phyloP scores from a whole-genome alignment of 1,284 basidiomycete genomes.

The Athelia psychrophila region DNA sequence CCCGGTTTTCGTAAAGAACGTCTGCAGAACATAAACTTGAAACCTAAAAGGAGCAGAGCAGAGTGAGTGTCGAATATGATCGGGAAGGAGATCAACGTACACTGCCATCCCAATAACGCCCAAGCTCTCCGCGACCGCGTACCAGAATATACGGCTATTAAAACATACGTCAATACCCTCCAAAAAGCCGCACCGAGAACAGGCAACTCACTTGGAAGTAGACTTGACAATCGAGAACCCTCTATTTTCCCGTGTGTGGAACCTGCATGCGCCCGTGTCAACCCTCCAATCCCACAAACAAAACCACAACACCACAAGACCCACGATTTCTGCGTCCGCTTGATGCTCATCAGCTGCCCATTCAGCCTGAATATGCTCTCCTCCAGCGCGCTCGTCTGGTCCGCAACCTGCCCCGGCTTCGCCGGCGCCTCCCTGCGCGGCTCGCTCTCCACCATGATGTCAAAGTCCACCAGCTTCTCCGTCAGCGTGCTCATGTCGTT shows the following conservation, averaged over 20 bases:
- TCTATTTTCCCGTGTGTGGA: slow-evolving; percentile 80
- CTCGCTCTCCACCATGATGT: slow-evolving; percentile 97
- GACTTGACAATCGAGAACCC: slow-evolving; percentile 80
- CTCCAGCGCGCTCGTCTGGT: slow-evolving; percentile 89
- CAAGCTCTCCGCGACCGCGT: slow-evolving; percentile 75
- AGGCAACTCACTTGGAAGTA: slow-evolving; percentile 61
- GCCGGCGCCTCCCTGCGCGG: slow-evolving; percentile 81
- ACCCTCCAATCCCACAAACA: not conserved
- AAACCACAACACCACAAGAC: not conserved
- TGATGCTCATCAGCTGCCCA: slow-evolving; percentile 82
- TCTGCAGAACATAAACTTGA: slow-evolving; percentile 89
- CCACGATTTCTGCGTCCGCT: slow-evolving; percentile 81
- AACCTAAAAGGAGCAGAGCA: slow-evolving; percentile 43
- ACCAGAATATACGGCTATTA: slow-evolving; percentile 85
- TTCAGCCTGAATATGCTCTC: slow-evolving; percentile 91
- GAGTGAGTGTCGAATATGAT: slow-evolving; percentile 6
- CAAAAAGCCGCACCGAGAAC: slow-evolving; percentile 2
- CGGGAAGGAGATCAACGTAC: slow-evolving; percentile 40
- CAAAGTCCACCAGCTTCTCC: slow-evolving; percentile 93
- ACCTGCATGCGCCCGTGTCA: slow-evolving; percentile 37
- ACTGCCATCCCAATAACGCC: slow-evolving; percentile 81
- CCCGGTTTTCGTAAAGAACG: slow-evolving; percentile 89
- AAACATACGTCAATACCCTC: slow-evolving; percentile 18
- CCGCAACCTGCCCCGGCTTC: slow-evolving; percentile 81
- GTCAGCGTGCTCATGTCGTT: slow-evolving; percentile 93